Evolutionary conservation across 768 basidiomycete genomes (phyloP).

Genomic region (Macrocybe gigantea): DNA sequence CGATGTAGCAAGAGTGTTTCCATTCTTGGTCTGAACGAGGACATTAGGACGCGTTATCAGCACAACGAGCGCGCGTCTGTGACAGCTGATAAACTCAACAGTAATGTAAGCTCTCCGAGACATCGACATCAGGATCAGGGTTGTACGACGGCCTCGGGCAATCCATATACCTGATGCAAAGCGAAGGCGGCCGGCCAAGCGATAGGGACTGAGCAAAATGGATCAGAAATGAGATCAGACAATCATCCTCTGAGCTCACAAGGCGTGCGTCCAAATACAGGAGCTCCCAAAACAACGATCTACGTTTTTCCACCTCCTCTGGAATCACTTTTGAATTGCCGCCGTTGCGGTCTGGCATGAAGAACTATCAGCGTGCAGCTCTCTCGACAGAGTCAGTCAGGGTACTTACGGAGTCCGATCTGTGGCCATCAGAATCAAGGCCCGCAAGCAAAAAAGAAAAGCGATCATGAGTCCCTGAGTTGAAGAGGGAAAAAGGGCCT

Average conservation of each 20-base stretch:
- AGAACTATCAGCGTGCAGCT: slow-evolving; percentile 2
- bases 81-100: slow-evolving; percentile 24
- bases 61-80: background rate
- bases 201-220: slow-evolving; percentile 43
- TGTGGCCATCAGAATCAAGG: slow-evolving; percentile 2
- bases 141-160: slow-evolving; percentile 42
- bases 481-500: slow-evolving; percentile 1
- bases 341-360: slow-evolving; percentile 51
- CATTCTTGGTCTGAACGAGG: slow-evolving; percentile 53
- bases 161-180: slow-evolving; percentile 57
- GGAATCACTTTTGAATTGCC: slow-evolving; percentile 62
- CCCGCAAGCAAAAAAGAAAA: slow-evolving; percentile 50
- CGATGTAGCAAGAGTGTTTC: slow-evolving; percentile 58
- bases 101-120: slow-evolving; percentile 32
- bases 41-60: slow-evolving; percentile 4
- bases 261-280: slow-evolving; percentile 61
- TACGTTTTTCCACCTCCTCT: slow-evolving; percentile 64
- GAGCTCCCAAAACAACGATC: slow-evolving; percentile 67
- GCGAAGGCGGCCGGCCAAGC: slow-evolving; percentile 62
- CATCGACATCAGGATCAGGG: slow-evolving; percentile 31
- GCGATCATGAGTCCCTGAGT: slow-evolving; percentile 21
- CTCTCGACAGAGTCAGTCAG: background rate
- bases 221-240: background rate
- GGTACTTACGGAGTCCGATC: slow-evolving; percentile 11
- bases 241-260: slow-evolving; percentile 19